Evolutionary conservation across 2,329 filamentous ascomycete species (phyloP).

Genomic region (Fusarium ramigenum): DNA sequence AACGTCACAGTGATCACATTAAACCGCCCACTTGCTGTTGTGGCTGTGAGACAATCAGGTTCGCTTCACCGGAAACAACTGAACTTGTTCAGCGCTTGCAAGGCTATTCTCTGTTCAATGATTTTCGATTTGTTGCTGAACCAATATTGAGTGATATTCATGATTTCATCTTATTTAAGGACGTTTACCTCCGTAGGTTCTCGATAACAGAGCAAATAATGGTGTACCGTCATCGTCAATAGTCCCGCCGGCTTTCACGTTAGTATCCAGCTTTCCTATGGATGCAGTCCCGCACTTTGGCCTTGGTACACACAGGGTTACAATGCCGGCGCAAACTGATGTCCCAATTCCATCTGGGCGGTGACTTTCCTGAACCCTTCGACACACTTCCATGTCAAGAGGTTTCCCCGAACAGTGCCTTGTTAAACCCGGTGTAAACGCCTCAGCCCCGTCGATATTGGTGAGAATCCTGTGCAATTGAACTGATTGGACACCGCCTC

Average conservation of each 20-base stretch:
- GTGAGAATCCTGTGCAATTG: neutral
- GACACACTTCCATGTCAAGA: neutral
- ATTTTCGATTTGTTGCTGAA: neutral
- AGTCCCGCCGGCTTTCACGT: neutral
- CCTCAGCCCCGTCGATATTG: neutral
- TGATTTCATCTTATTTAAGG: neutral
- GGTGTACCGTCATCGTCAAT: neutral
- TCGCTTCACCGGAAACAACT: constrained; percentile 27
- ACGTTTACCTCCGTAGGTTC: neutral
- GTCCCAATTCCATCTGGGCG: neutral
- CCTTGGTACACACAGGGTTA: neutral
- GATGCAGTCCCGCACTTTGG: neutral
- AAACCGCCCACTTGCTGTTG: constrained; percentile 32
- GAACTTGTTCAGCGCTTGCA: neutral
- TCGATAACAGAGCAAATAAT: neutral
- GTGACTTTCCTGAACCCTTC: neutral
- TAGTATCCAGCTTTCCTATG: neutral
- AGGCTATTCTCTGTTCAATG: neutral
- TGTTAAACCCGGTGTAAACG: neutral
- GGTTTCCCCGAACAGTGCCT: neutral
- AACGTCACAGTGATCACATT: constrained; percentile 38
- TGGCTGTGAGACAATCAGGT: constrained; percentile 36
- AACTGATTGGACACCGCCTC: neutral
- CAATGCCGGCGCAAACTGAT: neutral
- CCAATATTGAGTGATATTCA: neutral